Evolutionary conservation across 73 alveolate genomes (phyloP), one percentile per base, ranked within the genome.

Genomic region (Tetrahymena borealis): DNA sequence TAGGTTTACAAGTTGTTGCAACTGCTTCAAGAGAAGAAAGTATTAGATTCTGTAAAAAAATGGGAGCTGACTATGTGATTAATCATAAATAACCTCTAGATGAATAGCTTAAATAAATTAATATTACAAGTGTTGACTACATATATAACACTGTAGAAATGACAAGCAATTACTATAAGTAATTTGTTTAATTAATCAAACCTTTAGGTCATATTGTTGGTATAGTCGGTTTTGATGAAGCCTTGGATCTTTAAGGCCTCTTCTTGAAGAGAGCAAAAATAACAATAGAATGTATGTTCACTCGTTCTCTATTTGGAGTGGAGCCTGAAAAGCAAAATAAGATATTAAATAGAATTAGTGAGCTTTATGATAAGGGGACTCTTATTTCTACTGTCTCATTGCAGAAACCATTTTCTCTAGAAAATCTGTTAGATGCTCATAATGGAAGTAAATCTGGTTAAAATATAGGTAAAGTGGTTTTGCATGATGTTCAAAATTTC

Each of bases 11-110:
- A 4, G 93, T 90, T 16, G 20, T 90, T 16, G 93, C 93, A 28
- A 28, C 93, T 32, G 93, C 93, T 15, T 90, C 93, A 5, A 42
- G 93, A 42, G 85, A 33, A 77, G 90, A 90, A 20, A 90, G 90
- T 10, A 77, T 33, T 20, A 10, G 8, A 90, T 90, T 32, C 90
- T 90, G 93, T 20, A 35, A 33, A 33, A 90, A 90, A 77, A 90
- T 33, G 79, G 91, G 91, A 32, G 93, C 93, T 12, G 93, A 90
- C 12, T 77, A 90, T 77, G 77, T 90, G 8, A 90, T 90, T 16
- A 36, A 90, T 35, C 93, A 90, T 37, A 60, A n/a, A 32, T 60
- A 18, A 15, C 85, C 85, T 60, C 28, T 60, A 18, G 85, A 32
- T 60, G 85, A 60, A 60, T 3, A 60, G 85, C 31, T 60, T 5